Evolutionary conservation across 768 basidiomycete genomes (phyloP), one percentile per base, ranked within the genome.

Genomic region (Roridomyces roridus): DNA sequence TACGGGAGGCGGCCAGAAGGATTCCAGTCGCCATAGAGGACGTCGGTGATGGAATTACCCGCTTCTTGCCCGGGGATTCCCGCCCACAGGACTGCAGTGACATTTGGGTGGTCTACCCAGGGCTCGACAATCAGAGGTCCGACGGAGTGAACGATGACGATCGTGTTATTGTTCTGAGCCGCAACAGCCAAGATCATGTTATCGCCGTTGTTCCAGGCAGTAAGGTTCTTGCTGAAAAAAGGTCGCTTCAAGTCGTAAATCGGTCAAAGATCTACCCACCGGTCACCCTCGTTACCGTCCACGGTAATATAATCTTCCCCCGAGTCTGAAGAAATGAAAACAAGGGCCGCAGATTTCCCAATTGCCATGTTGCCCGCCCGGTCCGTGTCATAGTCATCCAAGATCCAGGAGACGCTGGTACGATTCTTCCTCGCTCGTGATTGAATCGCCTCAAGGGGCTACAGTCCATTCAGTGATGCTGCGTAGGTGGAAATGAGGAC

Each of bases 381-480:
- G 0, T 59, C 65, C 20, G 85, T 78, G 66, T 94, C 76, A 66
- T 82, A 93, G 69, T 94, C 85, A 52, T 92, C 72, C 36, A 92
- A 76, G 54, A 83, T 75, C 86, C 87, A 93, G 1, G 80, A 83
- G 18, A 93, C 73, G 18, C 75, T 79, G 0, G 89, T 88, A 15
- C 82, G 80, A 66, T 91, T 87, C 28, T 80, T 64, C n/a, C 82
- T 77, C 1, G 92, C 90, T 39, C 87, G 84, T 7, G 70, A 67
- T 67, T 94, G 89, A 62, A 97, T 88, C 4, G 92, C 93, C 67
- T 92, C 87, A 43, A 91, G 78, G 2, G 94, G 93, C 85, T 87
- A 52, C 12, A 20, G 47, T 36, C 26, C 7, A 36, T 15, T 46
- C 39, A 21, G 51, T 8, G 18, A 12, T 50, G n/a, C 37, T 18